Conservation (phyloP, 2,329 filamentous ascomycete genomes). For the Emericellopsis atlantica region DNA sequence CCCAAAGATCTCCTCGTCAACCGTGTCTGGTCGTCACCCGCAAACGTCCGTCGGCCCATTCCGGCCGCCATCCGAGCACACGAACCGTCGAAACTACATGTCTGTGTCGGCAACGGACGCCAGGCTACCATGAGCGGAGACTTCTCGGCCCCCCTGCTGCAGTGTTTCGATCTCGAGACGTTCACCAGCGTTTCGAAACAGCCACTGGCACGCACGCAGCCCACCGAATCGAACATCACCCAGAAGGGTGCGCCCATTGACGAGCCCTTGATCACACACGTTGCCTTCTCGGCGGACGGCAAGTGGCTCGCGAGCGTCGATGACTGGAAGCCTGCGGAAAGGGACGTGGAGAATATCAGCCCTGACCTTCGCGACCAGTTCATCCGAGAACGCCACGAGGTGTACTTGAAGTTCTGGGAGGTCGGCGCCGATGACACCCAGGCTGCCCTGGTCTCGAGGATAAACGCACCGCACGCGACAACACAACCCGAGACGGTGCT, state of each 20-base stretch:
- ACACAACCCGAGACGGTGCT: constrained; percentile 48
- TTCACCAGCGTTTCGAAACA: constrained; percentile 74
- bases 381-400: constrained; percentile 47
- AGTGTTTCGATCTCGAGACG: constrained; percentile 75
- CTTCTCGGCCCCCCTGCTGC: constrained; percentile 49
- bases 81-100: constrained; percentile 49
- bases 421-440: constrained; percentile 40
- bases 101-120: constrained; percentile 53
- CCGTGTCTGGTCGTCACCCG: constrained; percentile 32
- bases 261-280: constrained; percentile 64
- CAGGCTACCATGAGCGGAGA: constrained; percentile 39
- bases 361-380: constrained; percentile 28
- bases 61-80: constrained; percentile 51
- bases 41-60: constrained; percentile 33
- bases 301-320: constrained; percentile 87
- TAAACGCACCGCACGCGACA: constrained; percentile 69
- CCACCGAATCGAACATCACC: constrained; percentile 67
- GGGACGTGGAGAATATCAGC: constrained; percentile 45
- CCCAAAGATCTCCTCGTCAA: constrained; percentile 40
- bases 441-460: constrained; percentile 69
- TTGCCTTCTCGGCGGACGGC: constrained; percentile 69
- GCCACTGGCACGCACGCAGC: constrained; percentile 77
- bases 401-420: constrained; percentile 86
- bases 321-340: constrained; percentile 67
- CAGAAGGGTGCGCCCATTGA: constrained; percentile 58